Evolutionary conservation across 2,329 filamentous ascomycete species (phyloP).

Genomic region (Bipolaris sorokiniana): DNA sequence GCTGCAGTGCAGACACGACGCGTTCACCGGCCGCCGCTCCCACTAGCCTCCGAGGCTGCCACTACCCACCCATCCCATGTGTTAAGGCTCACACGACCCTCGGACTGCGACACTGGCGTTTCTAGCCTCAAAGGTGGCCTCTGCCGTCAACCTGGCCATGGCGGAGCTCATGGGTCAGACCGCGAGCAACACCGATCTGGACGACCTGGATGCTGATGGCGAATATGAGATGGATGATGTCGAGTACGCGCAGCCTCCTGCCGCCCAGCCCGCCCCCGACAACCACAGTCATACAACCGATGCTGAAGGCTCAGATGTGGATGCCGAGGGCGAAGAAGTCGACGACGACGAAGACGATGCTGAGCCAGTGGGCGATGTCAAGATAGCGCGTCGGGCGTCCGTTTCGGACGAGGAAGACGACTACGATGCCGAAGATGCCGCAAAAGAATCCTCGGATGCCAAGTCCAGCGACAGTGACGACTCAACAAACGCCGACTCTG

Average conservation of each 20-base stretch:
- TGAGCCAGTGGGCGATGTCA: slow-evolving; percentile 51
- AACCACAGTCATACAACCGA: slow-evolving; percentile 46
- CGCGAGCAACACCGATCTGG: slow-evolving; percentile 39
- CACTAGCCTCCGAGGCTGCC: slow-evolving; percentile 27
- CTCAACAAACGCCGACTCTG: slow-evolving; percentile 56
- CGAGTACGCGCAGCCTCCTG: slow-evolving; percentile 35
- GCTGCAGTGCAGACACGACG: slow-evolving; percentile 35
- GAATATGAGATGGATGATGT: slow-evolving; percentile 50
- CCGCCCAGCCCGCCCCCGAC: slow-evolving; percentile 26
- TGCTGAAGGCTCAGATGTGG: slow-evolving; percentile 52
- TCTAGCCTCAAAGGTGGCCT: slow-evolving; percentile 48
- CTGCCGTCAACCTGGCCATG: slow-evolving; percentile 51
- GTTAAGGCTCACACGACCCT: slow-evolving; percentile 21
- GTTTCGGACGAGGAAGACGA: slow-evolving; percentile 51
- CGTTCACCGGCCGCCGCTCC: slow-evolving; percentile 37
- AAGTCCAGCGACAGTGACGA: slow-evolving; percentile 50
- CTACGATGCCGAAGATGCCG: slow-evolving; percentile 49
- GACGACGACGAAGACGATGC: slow-evolving; percentile 62
- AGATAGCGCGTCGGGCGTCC: slow-evolving; percentile 40
- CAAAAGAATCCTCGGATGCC: slow-evolving; percentile 45
- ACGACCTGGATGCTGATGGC: slow-evolving; percentile 48
- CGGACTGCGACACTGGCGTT: slow-evolving; percentile 44
- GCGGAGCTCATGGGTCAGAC: slow-evolving; percentile 49
- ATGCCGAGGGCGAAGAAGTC: slow-evolving; percentile 52
- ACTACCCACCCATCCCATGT: slow-evolving; percentile 33